phyloP scores from a whole-genome alignment of 176 grass and related monocot genomes.

The Aegilops longissima region DNA sequence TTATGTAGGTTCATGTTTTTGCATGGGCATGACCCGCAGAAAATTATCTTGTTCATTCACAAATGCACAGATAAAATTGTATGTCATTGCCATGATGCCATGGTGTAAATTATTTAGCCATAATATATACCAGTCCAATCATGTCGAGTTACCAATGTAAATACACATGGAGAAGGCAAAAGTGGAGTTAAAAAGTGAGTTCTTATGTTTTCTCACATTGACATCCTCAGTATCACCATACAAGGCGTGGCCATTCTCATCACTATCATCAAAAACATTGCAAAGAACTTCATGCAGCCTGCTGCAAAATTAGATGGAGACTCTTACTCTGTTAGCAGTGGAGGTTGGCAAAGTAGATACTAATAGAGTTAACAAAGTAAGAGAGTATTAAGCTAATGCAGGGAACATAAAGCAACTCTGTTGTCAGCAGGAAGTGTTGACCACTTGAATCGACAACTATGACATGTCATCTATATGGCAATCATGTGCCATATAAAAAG shows the following conservation, averaged over 20 bases:
- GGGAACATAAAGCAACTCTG: neutral
- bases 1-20: slow-evolving; percentile 8
- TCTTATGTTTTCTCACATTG: slow-evolving; percentile 55
- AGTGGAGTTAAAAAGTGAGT: neutral
- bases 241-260: slow-evolving; percentile 66
- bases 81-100: neutral
- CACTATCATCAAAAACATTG: slow-evolving; percentile 81
- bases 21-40: neutral
- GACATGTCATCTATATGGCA: neutral
- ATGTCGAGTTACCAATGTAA: neutral
- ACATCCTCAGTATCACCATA: slow-evolving; percentile 71
- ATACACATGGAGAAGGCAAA: neutral
- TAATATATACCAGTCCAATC: neutral
- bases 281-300: slow-evolving; percentile 64
- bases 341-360: neutral
- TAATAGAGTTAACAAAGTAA: neutral
- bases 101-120: neutral
- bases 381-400: neutral
- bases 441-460: neutral
- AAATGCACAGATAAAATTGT: neutral
- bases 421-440: neutral
- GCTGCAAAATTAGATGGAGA: slow-evolving; percentile 35
- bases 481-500: neutral
- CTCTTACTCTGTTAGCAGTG: neutral
- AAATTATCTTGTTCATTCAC: neutral